phyloP scores from a whole-genome alignment of 768 basidiomycete species.

The Jaapia argillacea region DNA sequence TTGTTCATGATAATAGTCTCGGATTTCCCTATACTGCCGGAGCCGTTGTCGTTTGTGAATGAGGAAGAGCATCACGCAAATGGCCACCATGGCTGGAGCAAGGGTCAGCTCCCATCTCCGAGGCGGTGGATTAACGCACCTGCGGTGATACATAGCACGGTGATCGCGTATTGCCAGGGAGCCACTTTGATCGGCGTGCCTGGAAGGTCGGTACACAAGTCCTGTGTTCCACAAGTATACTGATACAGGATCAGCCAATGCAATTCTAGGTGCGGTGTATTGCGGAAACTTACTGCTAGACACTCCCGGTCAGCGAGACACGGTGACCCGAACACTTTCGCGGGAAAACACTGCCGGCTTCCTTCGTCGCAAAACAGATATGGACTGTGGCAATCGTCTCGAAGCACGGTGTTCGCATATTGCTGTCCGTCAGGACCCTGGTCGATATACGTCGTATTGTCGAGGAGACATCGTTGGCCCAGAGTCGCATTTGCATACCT shows the following conservation, averaged over 20 bases:
- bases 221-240: conserved; percentile 1
- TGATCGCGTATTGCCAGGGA: conserved; percentile 35
- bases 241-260: not conserved
- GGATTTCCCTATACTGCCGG: conserved; percentile 26
- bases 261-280: not conserved
- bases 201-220: conserved; percentile 22
- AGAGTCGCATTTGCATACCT: conserved; percentile 50
- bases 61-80: conserved; percentile 26
- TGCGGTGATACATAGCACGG: conserved; percentile 24
- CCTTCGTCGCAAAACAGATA: conserved; percentile 44
- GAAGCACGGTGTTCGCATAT: conserved; percentile 39
- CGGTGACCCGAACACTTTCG: conserved; percentile 27
- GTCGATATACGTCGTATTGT: conserved; percentile 43
- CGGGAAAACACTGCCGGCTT: conserved; percentile 31
- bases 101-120: not conserved
- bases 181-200: conserved; percentile 28
- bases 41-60: conserved; percentile 32
- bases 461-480: conserved; percentile 39
- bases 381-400: conserved; percentile 48
- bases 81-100: conserved; percentile 25
- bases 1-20: conserved; percentile 42
- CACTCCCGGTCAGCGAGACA: conserved; percentile 51
- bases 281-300: conserved; percentile 22
- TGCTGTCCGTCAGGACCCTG: conserved; percentile 27
- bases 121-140: conserved; percentile 20